phyloP scores from a whole-genome alignment of 2,329 filamentous ascomycete species.

The Penicillium sp. region DNA sequence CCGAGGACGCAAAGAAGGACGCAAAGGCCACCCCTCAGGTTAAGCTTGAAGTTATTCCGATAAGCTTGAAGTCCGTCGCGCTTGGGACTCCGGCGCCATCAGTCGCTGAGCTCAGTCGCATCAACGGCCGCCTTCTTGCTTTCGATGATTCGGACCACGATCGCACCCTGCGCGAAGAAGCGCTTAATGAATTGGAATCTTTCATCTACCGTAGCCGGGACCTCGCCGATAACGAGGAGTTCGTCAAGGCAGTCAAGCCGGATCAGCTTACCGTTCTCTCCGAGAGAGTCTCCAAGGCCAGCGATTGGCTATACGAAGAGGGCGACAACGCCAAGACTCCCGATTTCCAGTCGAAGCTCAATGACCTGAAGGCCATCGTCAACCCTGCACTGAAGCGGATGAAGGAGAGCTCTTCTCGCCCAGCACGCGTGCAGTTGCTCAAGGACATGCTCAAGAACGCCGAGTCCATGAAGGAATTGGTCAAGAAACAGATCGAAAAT shows the following conservation, averaged over 20 bases:
- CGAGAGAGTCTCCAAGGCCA: conserved; percentile 64
- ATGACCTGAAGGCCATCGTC: conserved; percentile 73
- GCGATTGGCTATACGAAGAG: conserved; percentile 89
- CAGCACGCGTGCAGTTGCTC: conserved; percentile 64
- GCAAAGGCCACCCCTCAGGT: conserved; percentile 42
- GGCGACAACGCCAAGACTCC: conserved; percentile 72
- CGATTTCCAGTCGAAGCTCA: conserved; percentile 71
- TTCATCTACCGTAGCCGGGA: conserved; percentile 89
- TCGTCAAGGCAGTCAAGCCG: conserved; percentile 67
- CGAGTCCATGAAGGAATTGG: conserved; percentile 64
- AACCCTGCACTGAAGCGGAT: conserved; percentile 72
- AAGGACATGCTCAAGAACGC: conserved; percentile 70
- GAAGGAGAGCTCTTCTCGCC: conserved; percentile 68
- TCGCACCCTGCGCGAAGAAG: conserved; percentile 74
- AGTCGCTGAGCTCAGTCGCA: conserved; percentile 41
- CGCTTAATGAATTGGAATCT: conserved; percentile 86
- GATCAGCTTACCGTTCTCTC: conserved; percentile 66
- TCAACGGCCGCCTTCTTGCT: conserved; percentile 71
- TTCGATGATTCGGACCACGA: conserved; percentile 84
- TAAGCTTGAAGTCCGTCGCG: conserved; percentile 50
- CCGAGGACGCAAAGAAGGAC: conserved; percentile 45
- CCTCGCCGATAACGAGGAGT: conserved; percentile 72
- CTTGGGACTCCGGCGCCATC: conserved; percentile 43
- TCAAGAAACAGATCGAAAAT: conserved; percentile 71
- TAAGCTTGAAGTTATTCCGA: conserved; percentile 51